phyloP scores from a whole-genome alignment of 208 protist genomes.

The Phytomonas serpens region DNA sequence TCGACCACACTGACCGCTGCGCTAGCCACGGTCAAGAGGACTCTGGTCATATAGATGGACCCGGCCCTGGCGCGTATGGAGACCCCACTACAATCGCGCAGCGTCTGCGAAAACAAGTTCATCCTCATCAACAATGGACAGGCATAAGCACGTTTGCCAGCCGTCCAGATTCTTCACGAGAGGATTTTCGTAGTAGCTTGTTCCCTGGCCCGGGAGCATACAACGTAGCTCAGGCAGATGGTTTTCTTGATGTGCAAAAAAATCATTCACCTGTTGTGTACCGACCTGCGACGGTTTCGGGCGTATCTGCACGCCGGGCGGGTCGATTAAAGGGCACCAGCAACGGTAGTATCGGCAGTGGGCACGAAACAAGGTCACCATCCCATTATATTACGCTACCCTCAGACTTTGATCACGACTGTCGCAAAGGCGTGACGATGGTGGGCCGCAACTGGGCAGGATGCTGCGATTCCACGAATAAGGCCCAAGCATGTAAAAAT shows the following conservation, averaged over 20 bases:
- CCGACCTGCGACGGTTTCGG: constrained; percentile 13
- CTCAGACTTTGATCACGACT: constrained; percentile 78
- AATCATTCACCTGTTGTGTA: constrained; percentile 43
- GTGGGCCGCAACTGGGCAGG: constrained; percentile 15
- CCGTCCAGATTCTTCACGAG: constrained; percentile 13
- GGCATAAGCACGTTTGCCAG: constrained; percentile 39
- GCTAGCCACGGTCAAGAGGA: constrained; percentile 19
- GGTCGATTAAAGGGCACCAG: not conserved
- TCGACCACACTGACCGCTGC: not conserved
- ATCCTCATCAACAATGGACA: not conserved
- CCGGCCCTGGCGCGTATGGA: constrained; percentile 59
- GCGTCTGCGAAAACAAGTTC: constrained; percentile 17
- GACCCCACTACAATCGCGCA: constrained; percentile 65
- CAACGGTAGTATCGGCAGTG: not conserved
- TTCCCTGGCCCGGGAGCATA: constrained; percentile 50
- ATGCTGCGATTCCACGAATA: not conserved
- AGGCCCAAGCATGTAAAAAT: not conserved
- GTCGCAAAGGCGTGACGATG: constrained; percentile 61
- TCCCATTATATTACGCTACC: constrained; percentile 24
- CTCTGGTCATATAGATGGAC: constrained; percentile 4
- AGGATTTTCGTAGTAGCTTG: not conserved
- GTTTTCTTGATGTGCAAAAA: constrained; percentile 34
- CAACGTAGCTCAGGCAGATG: constrained; percentile 31
- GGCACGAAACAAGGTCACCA: not conserved
- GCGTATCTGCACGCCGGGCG: not conserved